Conservation (phyloP, 2,329 filamentous ascomycete species). For the Beauveria scarabaeidicola region DNA sequence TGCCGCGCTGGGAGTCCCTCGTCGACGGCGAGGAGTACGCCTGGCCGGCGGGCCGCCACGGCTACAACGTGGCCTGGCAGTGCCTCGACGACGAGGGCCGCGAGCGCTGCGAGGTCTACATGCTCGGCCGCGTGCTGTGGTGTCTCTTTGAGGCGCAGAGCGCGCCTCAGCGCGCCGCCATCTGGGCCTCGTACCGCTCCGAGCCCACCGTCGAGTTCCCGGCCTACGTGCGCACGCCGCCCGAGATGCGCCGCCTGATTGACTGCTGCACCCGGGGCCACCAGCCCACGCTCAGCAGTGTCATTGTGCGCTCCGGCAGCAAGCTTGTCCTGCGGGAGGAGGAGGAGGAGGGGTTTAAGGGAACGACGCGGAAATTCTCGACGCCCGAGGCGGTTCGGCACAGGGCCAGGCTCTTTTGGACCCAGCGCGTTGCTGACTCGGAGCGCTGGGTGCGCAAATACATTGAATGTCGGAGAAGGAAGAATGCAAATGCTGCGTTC, state of each 20-base stretch:
- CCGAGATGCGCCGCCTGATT: slow-evolving; percentile 38
- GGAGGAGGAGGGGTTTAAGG: slow-evolving; percentile 18
- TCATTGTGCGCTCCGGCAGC: slow-evolving; percentile 37
- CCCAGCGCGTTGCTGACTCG: slow-evolving; percentile 36
- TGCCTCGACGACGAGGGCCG: slow-evolving; percentile 42
- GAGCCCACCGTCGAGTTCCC: slow-evolving; percentile 51
- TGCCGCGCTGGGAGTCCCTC: slow-evolving; percentile 37
- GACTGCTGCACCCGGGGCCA: slow-evolving; percentile 43
- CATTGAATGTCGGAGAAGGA: slow-evolving; percentile 15
- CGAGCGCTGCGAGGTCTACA: slow-evolving; percentile 52
- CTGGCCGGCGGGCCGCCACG: slow-evolving; percentile 31
- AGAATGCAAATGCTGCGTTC: background rate
- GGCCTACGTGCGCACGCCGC: slow-evolving; percentile 37
- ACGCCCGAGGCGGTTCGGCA: slow-evolving; percentile 27
- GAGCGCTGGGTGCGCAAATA: slow-evolving; percentile 38
- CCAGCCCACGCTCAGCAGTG: slow-evolving; percentile 33
- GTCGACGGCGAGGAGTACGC: slow-evolving; percentile 35
- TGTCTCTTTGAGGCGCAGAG: slow-evolving; percentile 54
- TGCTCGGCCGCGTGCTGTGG: slow-evolving; percentile 54
- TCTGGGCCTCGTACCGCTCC: slow-evolving; percentile 51
- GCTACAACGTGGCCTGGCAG: slow-evolving; percentile 50
- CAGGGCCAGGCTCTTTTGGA: slow-evolving; percentile 40
- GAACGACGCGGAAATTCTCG: slow-evolving; percentile 12
- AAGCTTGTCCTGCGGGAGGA: slow-evolving; percentile 35
- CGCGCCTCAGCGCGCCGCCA: slow-evolving; percentile 46